Evolutionary conservation across 192 early-diverging fungal species (phyloP), one percentile per base, ranked within the genome.

Genomic region (Jimgerdemannia flammicorona): DNA sequence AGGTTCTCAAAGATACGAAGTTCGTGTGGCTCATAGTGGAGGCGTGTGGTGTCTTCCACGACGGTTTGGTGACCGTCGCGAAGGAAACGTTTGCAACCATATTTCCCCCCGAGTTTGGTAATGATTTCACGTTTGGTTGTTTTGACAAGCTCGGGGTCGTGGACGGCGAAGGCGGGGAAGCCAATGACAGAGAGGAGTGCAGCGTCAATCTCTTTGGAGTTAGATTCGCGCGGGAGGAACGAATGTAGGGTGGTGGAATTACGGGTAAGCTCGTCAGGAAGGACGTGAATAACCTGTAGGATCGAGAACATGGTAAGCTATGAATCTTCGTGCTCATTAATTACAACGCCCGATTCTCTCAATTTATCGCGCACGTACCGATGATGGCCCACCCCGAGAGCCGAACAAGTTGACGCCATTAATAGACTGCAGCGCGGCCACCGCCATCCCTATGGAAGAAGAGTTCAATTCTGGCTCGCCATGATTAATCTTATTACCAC

Each of bases 341-440:
- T 29, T 29, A 29, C 29, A 29, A 29, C 29, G 29, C 29, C 29
- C 29, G 29, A 29, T 41, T 18, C 40, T 9, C 7, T 68, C 43
- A 4, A 29, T 2, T 11, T n/a, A 29, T 43, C 29, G 7, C 6
- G 29, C 20, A 70, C 81, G 78, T 84, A 93, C 91, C 1, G 92
- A 93, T 20, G 86, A 81, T 19, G 91, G 86, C 7, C 95, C 93
- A 40, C 95, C 95, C 11, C 91, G 81, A 3, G 91, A 76, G 4
- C 95, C 95, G 84, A 94, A 96, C 41, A 96, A 82, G 78, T 96
- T 96, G 40, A 96, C 78, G 4, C 92, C 92, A 74, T 95, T 94
- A 78, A 96, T 94, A 3, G 93, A 91, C 72, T 92, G 90, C 29
- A 96, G 79, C 1, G 95, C 95, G 39, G 93, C 93, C 3, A 94